phyloP scores from a whole-genome alignment of 345 rosid species.

The Chamaenerion angustifolium region DNA sequence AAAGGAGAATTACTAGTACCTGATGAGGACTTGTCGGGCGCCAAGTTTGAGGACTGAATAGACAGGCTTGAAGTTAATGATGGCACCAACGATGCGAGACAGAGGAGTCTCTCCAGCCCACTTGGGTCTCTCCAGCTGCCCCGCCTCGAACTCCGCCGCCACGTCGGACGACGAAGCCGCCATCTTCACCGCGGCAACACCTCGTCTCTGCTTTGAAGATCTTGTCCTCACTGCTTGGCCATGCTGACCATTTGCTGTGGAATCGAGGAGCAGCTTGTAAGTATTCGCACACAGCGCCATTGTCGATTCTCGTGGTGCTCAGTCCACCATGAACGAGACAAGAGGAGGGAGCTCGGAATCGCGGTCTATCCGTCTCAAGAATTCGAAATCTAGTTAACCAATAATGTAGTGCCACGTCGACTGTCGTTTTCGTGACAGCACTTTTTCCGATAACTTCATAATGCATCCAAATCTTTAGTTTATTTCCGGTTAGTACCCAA shows the following conservation, averaged over 20 bases:
- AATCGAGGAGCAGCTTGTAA: slow-evolving; percentile 5
- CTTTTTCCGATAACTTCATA: no score
- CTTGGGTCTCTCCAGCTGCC: slow-evolving; percentile 39
- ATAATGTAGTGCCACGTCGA: slow-evolving; percentile 13
- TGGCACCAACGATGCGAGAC: slow-evolving; percentile 38
- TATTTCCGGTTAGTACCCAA: no score
- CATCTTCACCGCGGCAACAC: neutral
- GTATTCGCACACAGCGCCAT: slow-evolving; percentile 8
- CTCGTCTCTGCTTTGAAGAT: slow-evolving; percentile 1
- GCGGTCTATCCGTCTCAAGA: neutral
- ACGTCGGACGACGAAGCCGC: slow-evolving; percentile 11
- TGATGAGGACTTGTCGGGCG: slow-evolving; percentile 50
- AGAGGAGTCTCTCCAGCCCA: slow-evolving; percentile 57
- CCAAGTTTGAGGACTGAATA: slow-evolving; percentile 47
- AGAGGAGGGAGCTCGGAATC: neutral
- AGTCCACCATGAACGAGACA: neutral
- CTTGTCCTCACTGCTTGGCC: neutral
- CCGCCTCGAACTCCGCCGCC: slow-evolving; percentile 29
- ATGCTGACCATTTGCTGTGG: neutral
- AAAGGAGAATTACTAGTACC: slow-evolving; percentile 14
- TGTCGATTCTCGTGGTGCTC: neutral
- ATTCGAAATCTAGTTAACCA: slow-evolving; percentile 7
- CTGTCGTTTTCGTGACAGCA: no score
- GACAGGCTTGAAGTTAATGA: slow-evolving; percentile 48
- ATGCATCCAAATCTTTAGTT: no score